Evolutionary conservation across 2,329 filamentous ascomycete species (phyloP).

Genomic region (Thielaviopsis musarum): DNA sequence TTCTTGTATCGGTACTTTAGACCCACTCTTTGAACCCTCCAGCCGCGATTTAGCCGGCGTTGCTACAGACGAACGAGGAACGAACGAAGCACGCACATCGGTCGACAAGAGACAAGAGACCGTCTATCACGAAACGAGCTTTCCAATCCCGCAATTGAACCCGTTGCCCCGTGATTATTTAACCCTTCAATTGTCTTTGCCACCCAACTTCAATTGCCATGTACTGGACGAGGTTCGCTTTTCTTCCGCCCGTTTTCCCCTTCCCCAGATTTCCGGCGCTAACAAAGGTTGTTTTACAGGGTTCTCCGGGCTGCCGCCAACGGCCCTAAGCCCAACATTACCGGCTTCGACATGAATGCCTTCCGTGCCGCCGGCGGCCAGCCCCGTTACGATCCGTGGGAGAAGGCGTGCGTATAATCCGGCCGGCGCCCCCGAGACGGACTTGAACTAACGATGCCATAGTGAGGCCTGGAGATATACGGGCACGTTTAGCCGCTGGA

Average conservation of each 20-base stretch:
- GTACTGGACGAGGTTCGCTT: neutral
- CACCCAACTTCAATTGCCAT: neutral
- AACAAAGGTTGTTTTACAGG: conserved; percentile 15
- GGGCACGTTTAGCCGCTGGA: conserved; percentile 72
- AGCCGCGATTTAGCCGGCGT: neutral
- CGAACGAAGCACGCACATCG: neutral
- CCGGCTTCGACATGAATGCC: conserved; percentile 78
- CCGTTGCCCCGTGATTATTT: neutral
- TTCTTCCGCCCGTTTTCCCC: neutral
- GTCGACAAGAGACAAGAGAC: neutral
- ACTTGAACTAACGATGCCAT: conserved; percentile 9
- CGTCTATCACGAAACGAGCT: neutral
- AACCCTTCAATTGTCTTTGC: neutral
- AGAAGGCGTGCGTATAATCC: conserved; percentile 35
- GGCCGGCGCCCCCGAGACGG: no score
- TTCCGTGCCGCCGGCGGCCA: conserved; percentile 54
- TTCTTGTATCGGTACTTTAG: neutral
- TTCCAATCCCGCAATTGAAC: neutral
- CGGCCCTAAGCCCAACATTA: conserved; percentile 54
- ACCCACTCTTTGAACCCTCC: neutral
- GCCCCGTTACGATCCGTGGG: conserved; percentile 50
- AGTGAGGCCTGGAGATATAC: conserved; percentile 94
- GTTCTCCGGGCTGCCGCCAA: conserved; percentile 34
- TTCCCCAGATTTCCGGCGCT: neutral
- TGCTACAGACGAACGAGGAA: neutral